Percentiles rank a stretch among this genome's conserved stretches.
These are phyloP conservation scores for Emergomyces pasteurianus DNA, from an alignment of 2,329 filamentous ascomycete genomes.

Conservation along the genomic window DNA sequence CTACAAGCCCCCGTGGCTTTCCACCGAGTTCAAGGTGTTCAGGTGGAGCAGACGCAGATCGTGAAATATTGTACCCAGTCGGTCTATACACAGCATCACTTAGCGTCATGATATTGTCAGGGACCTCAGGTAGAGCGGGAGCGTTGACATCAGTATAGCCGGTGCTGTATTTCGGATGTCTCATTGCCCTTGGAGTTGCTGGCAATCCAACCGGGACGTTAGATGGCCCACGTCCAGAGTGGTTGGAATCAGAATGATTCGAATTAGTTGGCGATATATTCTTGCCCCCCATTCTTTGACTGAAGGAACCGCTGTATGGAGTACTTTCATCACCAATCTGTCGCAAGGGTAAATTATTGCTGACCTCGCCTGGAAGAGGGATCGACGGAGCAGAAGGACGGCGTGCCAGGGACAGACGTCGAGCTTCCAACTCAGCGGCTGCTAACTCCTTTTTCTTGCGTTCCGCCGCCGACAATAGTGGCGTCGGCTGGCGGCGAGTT, in stretches of 20 bases:
- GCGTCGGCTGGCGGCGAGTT: conserved; percentile 12
- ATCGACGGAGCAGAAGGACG: conserved; percentile 71
- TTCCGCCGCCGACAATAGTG: conserved; percentile 41
- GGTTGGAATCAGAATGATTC: conserved; percentile 29
- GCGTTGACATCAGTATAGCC: conserved; percentile 33
- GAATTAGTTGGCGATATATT: conserved; percentile 29
- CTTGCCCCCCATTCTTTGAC: conserved; percentile 21
- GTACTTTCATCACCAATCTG: conserved; percentile 35
- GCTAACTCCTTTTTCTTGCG: conserved; percentile 61
- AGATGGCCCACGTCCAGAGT: conserved; percentile 36
- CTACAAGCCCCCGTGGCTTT: conserved; percentile 26
- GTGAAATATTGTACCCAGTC: conserved; percentile 24
- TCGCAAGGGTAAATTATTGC: conserved; percentile 27
- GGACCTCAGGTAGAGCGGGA: conserved; percentile 45
- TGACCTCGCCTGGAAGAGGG: conserved; percentile 53
- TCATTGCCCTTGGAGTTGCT: conserved; percentile 84
- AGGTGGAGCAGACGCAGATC: conserved; percentile 28
- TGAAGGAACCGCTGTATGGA: conserved; percentile 23
- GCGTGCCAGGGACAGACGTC: conserved; percentile 69
- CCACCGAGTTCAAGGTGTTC: conserved; percentile 20
- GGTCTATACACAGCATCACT: conserved; percentile 26
- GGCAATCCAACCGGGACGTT: conserved; percentile 60
- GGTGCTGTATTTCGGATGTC: conserved; percentile 55
- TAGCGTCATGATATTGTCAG: conserved; percentile 32
- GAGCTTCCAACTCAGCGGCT: conserved; percentile 77